phyloP scores from a whole-genome alignment of 1,139 yeast genomes.

The Saccharomyces hybrid region DNA sequence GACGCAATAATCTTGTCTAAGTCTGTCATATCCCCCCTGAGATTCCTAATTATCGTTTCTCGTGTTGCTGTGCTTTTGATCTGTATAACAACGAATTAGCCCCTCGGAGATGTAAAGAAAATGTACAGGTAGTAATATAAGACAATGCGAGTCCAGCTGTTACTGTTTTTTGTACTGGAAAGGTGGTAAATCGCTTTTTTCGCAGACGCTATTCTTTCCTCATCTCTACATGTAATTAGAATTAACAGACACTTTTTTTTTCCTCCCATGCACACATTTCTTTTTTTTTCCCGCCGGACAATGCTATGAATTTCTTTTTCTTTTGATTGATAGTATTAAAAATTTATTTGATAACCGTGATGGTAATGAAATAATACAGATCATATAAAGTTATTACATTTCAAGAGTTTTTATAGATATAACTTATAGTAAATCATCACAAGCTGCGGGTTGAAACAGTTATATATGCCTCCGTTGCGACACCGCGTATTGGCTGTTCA shows the following conservation, averaged over 20 bases:
- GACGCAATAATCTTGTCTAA: slow-evolving; percentile 44
- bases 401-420: background rate
- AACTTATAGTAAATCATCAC: background rate
- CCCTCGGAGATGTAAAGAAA: background rate
- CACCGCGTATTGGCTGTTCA: background rate
- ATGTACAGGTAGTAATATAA: background rate
- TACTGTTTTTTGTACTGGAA: too few species aligned
- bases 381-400: background rate
- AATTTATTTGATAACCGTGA: too few species aligned
- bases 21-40: slow-evolving; percentile 15
- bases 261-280: background rate
- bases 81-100: background rate
- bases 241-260: background rate
- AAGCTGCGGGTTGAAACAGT: background rate
- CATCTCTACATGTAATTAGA: background rate
- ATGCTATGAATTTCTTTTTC: too few species aligned
- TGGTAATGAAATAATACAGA: too few species aligned
- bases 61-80: background rate
- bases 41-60: background rate
- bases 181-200: too few species aligned
- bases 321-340: too few species aligned
- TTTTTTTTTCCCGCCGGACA: background rate
- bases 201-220: background rate
- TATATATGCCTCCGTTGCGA: background rate
- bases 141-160: too few species aligned